phyloP scores from a whole-genome alignment of 805 yeast genomes.

The Yarrowia alimentaria region DNA sequence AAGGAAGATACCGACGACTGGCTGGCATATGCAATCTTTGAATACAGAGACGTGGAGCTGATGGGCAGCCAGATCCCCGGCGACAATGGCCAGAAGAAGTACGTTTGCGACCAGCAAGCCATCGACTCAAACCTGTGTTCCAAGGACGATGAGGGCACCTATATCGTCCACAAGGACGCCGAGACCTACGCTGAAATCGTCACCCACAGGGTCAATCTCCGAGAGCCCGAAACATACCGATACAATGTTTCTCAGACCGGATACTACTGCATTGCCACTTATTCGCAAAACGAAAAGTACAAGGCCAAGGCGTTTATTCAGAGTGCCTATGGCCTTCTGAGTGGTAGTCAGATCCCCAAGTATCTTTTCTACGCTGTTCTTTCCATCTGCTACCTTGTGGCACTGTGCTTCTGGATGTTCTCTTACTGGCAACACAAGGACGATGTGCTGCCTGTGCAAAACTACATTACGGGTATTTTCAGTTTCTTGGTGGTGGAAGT shows the following conservation, averaged over 20 bases:
- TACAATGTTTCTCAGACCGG: slow-evolving; percentile 77
- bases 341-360: slow-evolving; percentile 89
- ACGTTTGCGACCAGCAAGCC: slow-evolving; percentile 73
- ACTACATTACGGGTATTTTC: slow-evolving; percentile 82
- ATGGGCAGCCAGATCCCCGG: slow-evolving; percentile 51
- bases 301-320: slow-evolving; percentile 74
- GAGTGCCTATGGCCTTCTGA: slow-evolving; percentile 85
- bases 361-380: slow-evolving; percentile 83
- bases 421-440: slow-evolving; percentile 81
- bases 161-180: slow-evolving; percentile 52
- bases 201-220: slow-evolving; percentile 53
- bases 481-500: slow-evolving; percentile 80
- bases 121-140: slow-evolving; percentile 57
- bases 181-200: slow-evolving; percentile 53
- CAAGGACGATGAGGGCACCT: slow-evolving; percentile 54
- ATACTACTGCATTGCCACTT: slow-evolving; percentile 83
- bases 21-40: slow-evolving; percentile 73
- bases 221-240: slow-evolving; percentile 59
- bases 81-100: slow-evolving; percentile 41
- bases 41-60: slow-evolving; percentile 69
- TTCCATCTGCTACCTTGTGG: slow-evolving; percentile 78
- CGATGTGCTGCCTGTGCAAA: slow-evolving; percentile 85
- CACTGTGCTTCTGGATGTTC: slow-evolving; percentile 78
- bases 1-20: slow-evolving; percentile 42
- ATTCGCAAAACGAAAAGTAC: slow-evolving; percentile 46